Evolutionary conservation across 441 rosid species (phyloP).

Genomic region (Capsella rubella): DNA sequence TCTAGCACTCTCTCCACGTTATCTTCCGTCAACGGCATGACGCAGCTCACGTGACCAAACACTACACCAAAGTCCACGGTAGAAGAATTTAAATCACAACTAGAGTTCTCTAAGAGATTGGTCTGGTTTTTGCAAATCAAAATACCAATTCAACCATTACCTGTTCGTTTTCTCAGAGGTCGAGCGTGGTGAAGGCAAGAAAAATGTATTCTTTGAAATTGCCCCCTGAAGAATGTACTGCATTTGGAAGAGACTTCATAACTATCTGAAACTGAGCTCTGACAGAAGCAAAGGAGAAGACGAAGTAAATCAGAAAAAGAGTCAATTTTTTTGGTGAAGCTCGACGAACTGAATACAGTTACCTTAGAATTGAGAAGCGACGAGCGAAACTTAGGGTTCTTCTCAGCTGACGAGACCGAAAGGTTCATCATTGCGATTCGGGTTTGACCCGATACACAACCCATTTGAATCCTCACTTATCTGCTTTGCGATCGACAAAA

Average conservation of each 20-base stretch:
- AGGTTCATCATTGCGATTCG: constrained; percentile 43
- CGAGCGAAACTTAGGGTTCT: constrained; percentile 34
- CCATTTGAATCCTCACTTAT: constrained; percentile 33
- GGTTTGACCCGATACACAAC: constrained; percentile 47
- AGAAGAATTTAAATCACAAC: constrained; percentile 18
- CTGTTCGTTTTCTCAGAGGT: constrained; percentile 50
- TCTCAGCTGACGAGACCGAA: constrained; percentile 41
- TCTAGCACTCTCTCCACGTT: constrained; percentile 74
- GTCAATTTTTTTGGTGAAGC: neutral
- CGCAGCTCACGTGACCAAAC: constrained; percentile 58
- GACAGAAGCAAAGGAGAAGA: constrained; percentile 14
- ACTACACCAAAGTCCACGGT: neutral
- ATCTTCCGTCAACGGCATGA: constrained; percentile 72
- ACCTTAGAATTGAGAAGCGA: constrained; percentile 40
- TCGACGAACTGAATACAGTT: neutral
- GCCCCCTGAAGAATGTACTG: constrained; percentile 57
- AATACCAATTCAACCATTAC: constrained; percentile 1
- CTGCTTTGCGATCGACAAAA: neutral
- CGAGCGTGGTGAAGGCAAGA: constrained; percentile 28
- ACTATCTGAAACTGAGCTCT: constrained; percentile 59
- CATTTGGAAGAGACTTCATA: constrained; percentile 53
- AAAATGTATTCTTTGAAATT: constrained; percentile 45
- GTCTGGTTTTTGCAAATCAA: constrained; percentile 23
- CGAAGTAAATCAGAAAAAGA: neutral
- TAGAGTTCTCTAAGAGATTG: constrained; percentile 18